Conservation (phyloP, 345 rosid genomes). For the Syzygium aqueum region DNA sequence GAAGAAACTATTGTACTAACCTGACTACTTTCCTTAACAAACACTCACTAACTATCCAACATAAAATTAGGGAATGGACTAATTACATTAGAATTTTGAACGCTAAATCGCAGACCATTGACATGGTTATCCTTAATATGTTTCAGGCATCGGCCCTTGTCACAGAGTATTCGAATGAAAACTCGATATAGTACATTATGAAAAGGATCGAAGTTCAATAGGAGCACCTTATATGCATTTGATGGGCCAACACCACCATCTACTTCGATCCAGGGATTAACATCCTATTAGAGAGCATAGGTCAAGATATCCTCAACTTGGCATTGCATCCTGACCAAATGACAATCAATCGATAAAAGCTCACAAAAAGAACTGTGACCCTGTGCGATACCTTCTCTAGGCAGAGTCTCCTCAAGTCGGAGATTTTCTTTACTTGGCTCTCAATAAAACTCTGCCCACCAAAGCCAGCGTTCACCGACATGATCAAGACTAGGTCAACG, state of each 20-base stretch:
- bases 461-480: constrained; percentile 98
- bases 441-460: constrained; percentile 99
- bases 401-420: constrained; percentile 82
- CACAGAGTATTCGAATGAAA: neutral
- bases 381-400: constrained; percentile 56
- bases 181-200: neutral
- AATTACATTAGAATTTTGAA: neutral
- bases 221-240: constrained; percentile 81
- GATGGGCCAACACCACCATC: constrained; percentile 98
- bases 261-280: constrained; percentile 97
- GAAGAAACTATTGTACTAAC: neutral
- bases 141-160: neutral
- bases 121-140: neutral
- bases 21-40: neutral
- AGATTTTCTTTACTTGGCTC: constrained; percentile 97
- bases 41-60: neutral
- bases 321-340: neutral
- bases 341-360: neutral
- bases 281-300: constrained; percentile 40
- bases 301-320: neutral
- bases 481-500: constrained; percentile 91
- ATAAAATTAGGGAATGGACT: neutral
- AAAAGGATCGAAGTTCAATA: neutral
- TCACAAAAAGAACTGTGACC: neutral
- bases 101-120: neutral